These are phyloP conservation scores for Cytospora chrysosperma DNA, from an alignment of 2,329 filamentous ascomycete species.

Conservation along the genomic window DNA sequence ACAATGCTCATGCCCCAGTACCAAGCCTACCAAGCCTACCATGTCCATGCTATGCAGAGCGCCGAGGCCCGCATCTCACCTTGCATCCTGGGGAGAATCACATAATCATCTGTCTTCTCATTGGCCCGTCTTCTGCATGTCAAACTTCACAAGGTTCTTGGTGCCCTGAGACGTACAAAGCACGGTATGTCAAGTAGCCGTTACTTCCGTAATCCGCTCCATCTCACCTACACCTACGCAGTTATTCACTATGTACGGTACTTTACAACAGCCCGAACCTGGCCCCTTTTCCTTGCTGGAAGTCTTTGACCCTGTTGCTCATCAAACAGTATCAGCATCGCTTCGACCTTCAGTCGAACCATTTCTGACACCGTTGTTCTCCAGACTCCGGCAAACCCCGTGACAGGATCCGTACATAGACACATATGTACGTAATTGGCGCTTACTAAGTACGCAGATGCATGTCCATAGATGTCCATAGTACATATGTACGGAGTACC, in stretches of 20 bases:
- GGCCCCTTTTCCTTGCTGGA: background rate
- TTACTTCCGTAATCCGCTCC: background rate
- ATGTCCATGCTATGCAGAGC: background rate
- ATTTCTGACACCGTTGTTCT: background rate
- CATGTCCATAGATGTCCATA: too few relatives aligned
- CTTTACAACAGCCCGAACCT: background rate
- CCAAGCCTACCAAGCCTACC: background rate
- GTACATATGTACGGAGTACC: background rate
- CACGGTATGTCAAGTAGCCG: background rate
- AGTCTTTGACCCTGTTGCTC: too few relatives aligned
- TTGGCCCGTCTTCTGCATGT: background rate
- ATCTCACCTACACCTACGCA: too few relatives aligned
- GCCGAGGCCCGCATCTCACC: background rate
- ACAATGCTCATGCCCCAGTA: background rate
- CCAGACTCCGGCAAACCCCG: background rate
- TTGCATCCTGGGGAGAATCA: background rate
- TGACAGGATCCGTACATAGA: too few relatives aligned
- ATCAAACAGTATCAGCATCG: too few relatives aligned
- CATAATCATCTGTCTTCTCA: background rate
- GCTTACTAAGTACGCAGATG: too few relatives aligned
- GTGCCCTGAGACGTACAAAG: background rate
- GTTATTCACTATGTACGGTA: too few relatives aligned
- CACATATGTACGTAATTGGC: background rate
- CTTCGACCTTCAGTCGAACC: background rate
- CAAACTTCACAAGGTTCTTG: background rate